Conservation (phyloP, 306 rosid species). For the Castanospermum australe region DNA sequence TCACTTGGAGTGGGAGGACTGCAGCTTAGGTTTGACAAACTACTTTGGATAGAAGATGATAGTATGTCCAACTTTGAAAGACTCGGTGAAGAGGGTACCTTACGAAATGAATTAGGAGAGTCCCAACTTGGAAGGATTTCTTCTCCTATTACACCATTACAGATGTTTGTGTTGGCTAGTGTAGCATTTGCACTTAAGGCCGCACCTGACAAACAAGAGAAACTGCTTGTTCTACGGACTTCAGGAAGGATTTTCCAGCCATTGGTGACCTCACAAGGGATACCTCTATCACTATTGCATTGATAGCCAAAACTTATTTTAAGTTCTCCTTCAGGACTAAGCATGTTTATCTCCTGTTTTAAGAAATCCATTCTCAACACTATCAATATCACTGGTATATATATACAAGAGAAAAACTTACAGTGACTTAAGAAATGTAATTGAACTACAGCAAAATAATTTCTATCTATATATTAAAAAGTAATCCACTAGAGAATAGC, state of each 20-base stretch:
- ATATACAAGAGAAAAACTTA: background rate
- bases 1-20: conserved; percentile 75
- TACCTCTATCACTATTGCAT: conserved; percentile 54
- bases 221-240: conserved; percentile 77
- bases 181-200: conserved; percentile 97
- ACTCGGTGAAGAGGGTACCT: conserved; percentile 74
- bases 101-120: conserved; percentile 91
- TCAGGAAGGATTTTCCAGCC: conserved; percentile 44
- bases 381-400: background rate
- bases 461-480: background rate
- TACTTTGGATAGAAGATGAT: conserved; percentile 81
- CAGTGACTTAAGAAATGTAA: background rate
- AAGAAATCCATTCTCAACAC: conserved; percentile 23
- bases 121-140: conserved; percentile 97
- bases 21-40: conserved; percentile 77
- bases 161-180: conserved; percentile 89
- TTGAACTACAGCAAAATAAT: background rate
- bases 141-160: conserved; percentile 87
- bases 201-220: conserved; percentile 97
- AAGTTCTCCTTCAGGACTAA: conserved; percentile 71
- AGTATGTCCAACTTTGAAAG: conserved; percentile 74
- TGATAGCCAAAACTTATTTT: conserved; percentile 95
- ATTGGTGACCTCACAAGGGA: conserved; percentile 38
- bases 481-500: background rate
- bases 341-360: conserved; percentile 47